phyloP scores from a whole-genome alignment of 2,329 filamentous ascomycete genomes.

The Colletotrichum somersetense region DNA sequence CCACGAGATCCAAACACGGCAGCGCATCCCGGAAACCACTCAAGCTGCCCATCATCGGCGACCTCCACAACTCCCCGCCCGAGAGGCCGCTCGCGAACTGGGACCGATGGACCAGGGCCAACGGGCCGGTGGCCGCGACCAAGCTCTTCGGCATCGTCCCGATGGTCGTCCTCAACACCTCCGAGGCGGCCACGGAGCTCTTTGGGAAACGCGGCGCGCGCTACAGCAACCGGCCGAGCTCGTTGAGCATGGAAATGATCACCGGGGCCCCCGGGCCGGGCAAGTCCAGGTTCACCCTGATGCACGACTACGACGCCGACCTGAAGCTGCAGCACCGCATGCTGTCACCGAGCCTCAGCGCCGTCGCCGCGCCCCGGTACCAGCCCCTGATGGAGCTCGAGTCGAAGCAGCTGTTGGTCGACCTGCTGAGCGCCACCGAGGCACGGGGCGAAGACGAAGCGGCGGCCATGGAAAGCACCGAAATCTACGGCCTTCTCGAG shows the following conservation, averaged over 20 bases:
- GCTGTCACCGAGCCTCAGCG: constrained; percentile 51
- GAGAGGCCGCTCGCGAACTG: constrained; percentile 42
- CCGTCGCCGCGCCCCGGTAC: constrained; percentile 51
- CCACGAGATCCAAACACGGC: not conserved
- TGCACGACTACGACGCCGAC: constrained; percentile 53
- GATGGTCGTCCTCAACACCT: constrained; percentile 43
- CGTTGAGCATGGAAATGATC: constrained; percentile 46
- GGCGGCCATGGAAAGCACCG: constrained; percentile 26
- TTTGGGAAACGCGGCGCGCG: constrained; percentile 43
- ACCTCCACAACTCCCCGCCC: constrained; percentile 44
- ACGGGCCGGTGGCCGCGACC: constrained; percentile 40
- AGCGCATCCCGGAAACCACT: constrained; percentile 6
- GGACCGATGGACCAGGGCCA: constrained; percentile 41
- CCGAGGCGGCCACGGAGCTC: constrained; percentile 43
- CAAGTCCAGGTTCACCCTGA: constrained; percentile 42
- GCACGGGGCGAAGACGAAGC: not conserved
- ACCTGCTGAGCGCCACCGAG: constrained; percentile 50
- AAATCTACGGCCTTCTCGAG: constrained; percentile 51
- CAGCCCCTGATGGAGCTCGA: constrained; percentile 60
- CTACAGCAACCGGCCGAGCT: constrained; percentile 44
- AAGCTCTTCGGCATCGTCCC: constrained; percentile 45
- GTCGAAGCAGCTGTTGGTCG: constrained; percentile 57
- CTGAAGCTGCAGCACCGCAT: constrained; percentile 56
- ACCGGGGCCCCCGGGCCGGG: constrained; percentile 42
- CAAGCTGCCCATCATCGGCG: constrained; percentile 43